A percentile compares a stretch with the other conserved stretches of the same genome.
Evolutionary conservation across 495 filamentous ascomycete species (phyloP).

Genomic region (Bacidia gigantensis): DNA sequence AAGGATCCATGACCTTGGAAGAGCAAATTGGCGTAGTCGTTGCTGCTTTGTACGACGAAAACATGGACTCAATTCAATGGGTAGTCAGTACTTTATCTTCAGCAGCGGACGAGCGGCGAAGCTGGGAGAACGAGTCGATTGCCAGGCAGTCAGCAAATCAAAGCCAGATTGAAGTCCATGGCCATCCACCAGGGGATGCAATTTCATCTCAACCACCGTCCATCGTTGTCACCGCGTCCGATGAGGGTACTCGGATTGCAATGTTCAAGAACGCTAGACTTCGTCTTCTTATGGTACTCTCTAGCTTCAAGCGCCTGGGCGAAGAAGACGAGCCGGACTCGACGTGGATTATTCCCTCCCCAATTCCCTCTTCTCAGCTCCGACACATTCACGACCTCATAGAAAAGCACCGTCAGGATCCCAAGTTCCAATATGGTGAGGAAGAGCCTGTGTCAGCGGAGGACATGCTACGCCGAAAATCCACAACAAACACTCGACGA

Average conservation of each 20-base stretch:
- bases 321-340: constrained; percentile 57
- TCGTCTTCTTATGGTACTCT: constrained; percentile 67
- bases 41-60: constrained; percentile 60
- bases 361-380: constrained; percentile 46
- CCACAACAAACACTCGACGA: constrained; percentile 31
- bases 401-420: constrained; percentile 56
- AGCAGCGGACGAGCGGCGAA: constrained; percentile 58
- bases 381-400: constrained; percentile 48
- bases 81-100: constrained; percentile 52
- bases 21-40: constrained; percentile 69
- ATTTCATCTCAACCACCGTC: constrained; percentile 7
- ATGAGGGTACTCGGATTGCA: constrained; percentile 52
- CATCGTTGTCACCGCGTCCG: constrained; percentile 48
- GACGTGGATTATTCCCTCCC: constrained; percentile 65
- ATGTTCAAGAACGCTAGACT: constrained; percentile 86
- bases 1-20: constrained; percentile 46
- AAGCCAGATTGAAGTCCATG: not conserved
- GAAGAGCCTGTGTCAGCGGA: constrained; percentile 41
- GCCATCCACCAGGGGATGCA: not conserved
- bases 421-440: constrained; percentile 53
- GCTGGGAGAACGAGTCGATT: constrained; percentile 61
- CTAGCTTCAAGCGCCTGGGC: constrained; percentile 57
- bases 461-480: constrained; percentile 60
- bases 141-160: constrained; percentile 26
- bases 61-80: constrained; percentile 66